Percentiles rank a stretch among this genome's conserved stretches.
Conservation (phyloP, 2,329 filamentous ascomycete genomes). For the Emericellopsis atlantica region DNA sequence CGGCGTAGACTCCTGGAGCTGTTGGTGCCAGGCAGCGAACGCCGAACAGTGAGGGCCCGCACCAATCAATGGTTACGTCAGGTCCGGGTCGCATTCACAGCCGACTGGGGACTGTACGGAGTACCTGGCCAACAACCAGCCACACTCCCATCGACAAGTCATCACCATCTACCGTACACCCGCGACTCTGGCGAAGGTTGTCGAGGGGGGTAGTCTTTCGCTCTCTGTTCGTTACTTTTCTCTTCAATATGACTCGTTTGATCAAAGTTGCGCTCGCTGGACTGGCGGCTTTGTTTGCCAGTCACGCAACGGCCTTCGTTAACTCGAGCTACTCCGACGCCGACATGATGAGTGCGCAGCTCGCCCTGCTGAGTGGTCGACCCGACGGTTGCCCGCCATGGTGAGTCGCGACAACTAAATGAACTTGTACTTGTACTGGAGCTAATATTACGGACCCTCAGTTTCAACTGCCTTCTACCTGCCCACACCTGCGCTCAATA, state of each 20-base stretch:
- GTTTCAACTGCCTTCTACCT: slow-evolving; percentile 96
- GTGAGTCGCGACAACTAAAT: slow-evolving; percentile 22
- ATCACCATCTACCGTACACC: not conserved
- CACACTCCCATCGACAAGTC: not conserved
- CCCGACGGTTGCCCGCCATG: slow-evolving; percentile 71
- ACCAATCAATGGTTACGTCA: too few relatives aligned
- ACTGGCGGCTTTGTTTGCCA: slow-evolving; percentile 23
- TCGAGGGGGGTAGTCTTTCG: too few relatives aligned
- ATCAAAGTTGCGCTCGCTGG: slow-evolving; percentile 23
- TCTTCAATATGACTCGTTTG: slow-evolving; percentile 23
- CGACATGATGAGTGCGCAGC: slow-evolving; percentile 50
- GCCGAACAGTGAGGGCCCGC: too few relatives aligned
- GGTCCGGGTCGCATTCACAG: not conserved
- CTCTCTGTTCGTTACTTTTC: too few relatives aligned
- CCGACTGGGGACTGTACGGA: too few relatives aligned
- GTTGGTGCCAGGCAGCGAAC: too few relatives aligned
- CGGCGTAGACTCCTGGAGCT: too few relatives aligned
- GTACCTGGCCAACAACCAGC: too few relatives aligned
- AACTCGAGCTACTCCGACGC: slow-evolving; percentile 48
- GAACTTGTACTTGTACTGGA: not conserved
- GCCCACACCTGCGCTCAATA: slow-evolving; percentile 88
- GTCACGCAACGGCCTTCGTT: slow-evolving; percentile 22
- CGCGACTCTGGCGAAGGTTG: not conserved
- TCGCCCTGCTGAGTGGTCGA: slow-evolving; percentile 60
- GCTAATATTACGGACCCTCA: slow-evolving; percentile 18